Conservation (phyloP, 495 filamentous ascomycete species). For the Penicillium cosmopolitanum region DNA sequence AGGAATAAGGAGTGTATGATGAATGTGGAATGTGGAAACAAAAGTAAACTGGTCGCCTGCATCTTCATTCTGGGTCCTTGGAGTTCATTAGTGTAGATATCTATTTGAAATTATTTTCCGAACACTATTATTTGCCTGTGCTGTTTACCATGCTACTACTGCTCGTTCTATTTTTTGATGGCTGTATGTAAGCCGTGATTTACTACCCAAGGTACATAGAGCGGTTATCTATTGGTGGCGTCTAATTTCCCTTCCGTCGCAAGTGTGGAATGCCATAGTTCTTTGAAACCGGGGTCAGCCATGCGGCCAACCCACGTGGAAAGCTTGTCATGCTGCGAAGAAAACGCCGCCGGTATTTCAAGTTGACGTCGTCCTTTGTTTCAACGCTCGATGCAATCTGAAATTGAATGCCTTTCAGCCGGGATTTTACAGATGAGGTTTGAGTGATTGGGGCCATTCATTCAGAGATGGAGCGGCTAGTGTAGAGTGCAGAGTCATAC, state of each 20-base stretch:
- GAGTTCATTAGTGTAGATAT: conserved; percentile 37
- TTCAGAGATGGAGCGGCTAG: conserved; percentile 10
- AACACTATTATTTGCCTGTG: background rate
- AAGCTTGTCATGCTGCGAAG: conserved; percentile 3
- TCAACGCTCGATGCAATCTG: too few relatives aligned
- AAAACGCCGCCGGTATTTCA: background rate
- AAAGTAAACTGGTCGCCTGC: conserved; percentile 29
- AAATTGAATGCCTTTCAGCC: background rate
- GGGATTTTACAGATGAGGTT: background rate
- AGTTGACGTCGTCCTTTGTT: background rate
- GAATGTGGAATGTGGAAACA: conserved; percentile 16
- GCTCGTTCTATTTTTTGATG: background rate
- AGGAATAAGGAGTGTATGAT: conserved; percentile 23
- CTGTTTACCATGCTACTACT: background rate
- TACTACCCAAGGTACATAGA: too few relatives aligned
- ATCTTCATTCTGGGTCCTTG: conserved; percentile 30
- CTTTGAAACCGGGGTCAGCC: background rate
- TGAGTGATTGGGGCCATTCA: background rate
- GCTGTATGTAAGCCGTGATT: too few relatives aligned
- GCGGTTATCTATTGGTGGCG: background rate
- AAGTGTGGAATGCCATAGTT: background rate
- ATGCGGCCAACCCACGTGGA: background rate
- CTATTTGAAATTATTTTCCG: conserved; percentile 29
- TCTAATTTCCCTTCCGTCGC: background rate
- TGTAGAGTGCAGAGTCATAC: too few relatives aligned